These are phyloP conservation scores for Hymenoscyphus infarciens DNA, from an alignment of 2,329 filamentous ascomycete genomes.

Conservation along the genomic window DNA sequence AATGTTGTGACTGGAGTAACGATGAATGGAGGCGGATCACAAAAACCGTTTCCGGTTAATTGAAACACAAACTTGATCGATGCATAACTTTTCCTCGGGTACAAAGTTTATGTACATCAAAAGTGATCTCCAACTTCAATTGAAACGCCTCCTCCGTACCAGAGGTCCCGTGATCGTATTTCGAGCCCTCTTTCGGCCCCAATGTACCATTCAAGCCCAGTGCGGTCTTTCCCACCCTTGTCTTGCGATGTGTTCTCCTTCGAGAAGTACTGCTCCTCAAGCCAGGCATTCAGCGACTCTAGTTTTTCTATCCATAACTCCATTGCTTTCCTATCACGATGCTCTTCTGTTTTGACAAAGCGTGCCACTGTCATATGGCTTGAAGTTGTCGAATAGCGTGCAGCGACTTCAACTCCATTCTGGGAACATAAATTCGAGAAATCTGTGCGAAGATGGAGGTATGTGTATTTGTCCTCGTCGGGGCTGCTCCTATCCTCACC, in stretches of 20 bases:
- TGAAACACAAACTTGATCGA: too few relatives aligned
- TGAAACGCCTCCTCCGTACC: conserved; percentile 1
- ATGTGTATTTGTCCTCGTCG: not conserved
- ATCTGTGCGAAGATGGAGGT: conserved; percentile 1
- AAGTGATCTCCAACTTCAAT: not conserved
- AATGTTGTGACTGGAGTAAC: too few relatives aligned
- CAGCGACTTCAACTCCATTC: conserved; percentile 1
- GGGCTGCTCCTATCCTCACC: not conserved
- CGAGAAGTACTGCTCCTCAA: not conserved
- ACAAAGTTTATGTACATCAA: not conserved
- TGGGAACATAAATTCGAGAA: not conserved
- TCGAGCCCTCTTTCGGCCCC: not conserved
- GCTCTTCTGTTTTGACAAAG: not conserved
- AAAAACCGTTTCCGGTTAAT: too few relatives aligned
- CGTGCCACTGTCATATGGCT: conserved; percentile 5
- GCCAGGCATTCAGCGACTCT: conserved; percentile 1
- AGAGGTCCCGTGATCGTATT: not conserved
- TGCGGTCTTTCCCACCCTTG: not conserved
- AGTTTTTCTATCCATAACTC: not conserved
- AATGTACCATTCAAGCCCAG: conserved; percentile 1
- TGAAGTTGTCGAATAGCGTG: conserved; percentile 1
- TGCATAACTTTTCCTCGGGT: too few relatives aligned
- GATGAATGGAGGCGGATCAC: too few relatives aligned
- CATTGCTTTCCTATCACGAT: not conserved
- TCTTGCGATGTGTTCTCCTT: not conserved